Base-by-base conservation (phyloP, 2,329 filamentous ascomycete species). In the Taxawa tesnikishii region DNA sequence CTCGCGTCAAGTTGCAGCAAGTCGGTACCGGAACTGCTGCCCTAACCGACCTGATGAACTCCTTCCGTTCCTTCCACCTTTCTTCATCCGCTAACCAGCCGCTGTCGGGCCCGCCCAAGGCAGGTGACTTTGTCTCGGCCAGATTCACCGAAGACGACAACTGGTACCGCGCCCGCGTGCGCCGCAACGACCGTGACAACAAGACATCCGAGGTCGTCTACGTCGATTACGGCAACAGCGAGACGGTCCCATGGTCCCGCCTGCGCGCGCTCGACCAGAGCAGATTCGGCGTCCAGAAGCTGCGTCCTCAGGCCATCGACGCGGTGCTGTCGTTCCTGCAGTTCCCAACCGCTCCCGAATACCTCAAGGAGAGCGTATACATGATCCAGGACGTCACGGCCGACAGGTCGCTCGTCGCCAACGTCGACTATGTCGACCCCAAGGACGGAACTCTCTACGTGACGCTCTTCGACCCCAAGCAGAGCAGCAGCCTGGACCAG, bases 201-300 rank as follows among this genome's bases (percentile, higher is more conserved):
- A 84, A 90, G 69, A 75, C 82, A 46, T 79, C 85, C 15, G 90
- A 98, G 58, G 79, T 98, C 15, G 63, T 92, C 28, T 98, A 94
- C 60, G 75, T 98, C 40, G 90, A 98, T 63, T 98, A 92, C 58
- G 90, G 90, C 47, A 98, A 98, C 68, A 79, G 74, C 34, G 90
- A 98, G 60, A 79, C 77, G 51, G 68, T 93, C 36, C 73, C 87
- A 0, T 98, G 88, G 85, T 71, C 75, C 15, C 70, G 73, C 43
- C 74, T 98, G 26, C 81, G 90, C 16, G 68, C 84, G n/a, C 71
- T 98, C 29, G 72, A 77, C 31, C 75, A 83, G 51, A 59, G 73
- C 11, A 79, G 87, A 47, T 98, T 96, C 65, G 73, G 74, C 26
- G 63, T 73, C 4, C 74, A 84, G 55, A 87, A 81, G 58, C 75